Evolutionary conservation across 2,329 filamentous ascomycete species (phyloP).

Genomic region (Epichloe aotearoae): DNA sequence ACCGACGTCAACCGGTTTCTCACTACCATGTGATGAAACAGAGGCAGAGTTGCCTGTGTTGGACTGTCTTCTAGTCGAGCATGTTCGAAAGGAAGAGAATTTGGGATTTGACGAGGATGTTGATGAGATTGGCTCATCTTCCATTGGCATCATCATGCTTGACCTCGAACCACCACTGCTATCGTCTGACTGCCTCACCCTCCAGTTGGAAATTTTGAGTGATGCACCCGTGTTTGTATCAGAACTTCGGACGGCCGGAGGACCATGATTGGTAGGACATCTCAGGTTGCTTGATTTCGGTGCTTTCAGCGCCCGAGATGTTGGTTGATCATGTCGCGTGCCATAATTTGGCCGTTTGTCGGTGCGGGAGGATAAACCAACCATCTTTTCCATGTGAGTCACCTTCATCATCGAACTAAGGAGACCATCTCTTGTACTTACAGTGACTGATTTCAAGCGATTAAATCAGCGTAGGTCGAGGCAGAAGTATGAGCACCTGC

Average conservation of each 20-base stretch:
- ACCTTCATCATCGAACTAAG: neutral
- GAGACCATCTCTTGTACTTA: too few species aligned
- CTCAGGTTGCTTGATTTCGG: neutral
- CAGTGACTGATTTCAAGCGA: too few species aligned
- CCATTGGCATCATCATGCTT: neutral
- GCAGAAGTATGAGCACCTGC: too few species aligned
- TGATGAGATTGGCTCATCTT: neutral
- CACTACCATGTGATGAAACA: neutral
- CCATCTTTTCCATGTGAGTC: neutral
- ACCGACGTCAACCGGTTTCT: neutral
- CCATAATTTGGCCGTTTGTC: neutral
- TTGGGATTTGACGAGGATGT: neutral
- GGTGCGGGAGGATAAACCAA: neutral
- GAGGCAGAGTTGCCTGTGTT: neutral
- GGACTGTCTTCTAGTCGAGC: neutral
- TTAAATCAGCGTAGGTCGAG: too few species aligned
- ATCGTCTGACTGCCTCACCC: slow-evolving; percentile 2
- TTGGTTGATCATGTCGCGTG: neutral
- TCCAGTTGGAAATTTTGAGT: slow-evolving; percentile 5
- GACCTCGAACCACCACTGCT: neutral
- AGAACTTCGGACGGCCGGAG: neutral
- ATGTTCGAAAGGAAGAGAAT: neutral
- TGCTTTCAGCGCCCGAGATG: neutral
- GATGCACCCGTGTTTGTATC: neutral
- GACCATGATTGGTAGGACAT: neutral